These are phyloP conservation scores for Capronia epimyces DNA, from an alignment of 2,329 filamentous ascomycete genomes.

Conservation along the genomic window DNA sequence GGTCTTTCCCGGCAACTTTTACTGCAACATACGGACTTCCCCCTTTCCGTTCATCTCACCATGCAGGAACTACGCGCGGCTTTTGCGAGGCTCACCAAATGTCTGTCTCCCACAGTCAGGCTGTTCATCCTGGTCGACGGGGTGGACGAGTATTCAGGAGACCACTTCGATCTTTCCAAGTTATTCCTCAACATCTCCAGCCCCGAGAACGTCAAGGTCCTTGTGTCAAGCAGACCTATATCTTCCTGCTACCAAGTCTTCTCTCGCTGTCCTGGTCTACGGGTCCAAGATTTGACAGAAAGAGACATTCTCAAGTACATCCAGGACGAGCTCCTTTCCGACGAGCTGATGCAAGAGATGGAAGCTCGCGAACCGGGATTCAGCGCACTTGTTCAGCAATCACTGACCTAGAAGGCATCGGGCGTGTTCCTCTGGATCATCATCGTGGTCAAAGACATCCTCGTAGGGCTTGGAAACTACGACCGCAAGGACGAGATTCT, in stretches of 20 bases:
- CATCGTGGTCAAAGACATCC: slow-evolving; percentile 1
- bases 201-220: not conserved
- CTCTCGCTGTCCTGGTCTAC: not conserved
- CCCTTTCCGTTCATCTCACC: not conserved
- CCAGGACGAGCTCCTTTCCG: not conserved
- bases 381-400: not conserved
- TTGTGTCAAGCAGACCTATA: slow-evolving; percentile 1
- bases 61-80: not conserved
- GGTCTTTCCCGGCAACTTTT: too few relatives aligned
- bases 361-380: not conserved
- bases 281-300: slow-evolving; percentile 7
- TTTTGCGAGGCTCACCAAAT: not conserved
- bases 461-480: slow-evolving; percentile 1
- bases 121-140: slow-evolving; percentile 14
- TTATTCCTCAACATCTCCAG: not conserved
- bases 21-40: not conserved
- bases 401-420: slow-evolving; percentile 3
- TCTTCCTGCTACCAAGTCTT: not conserved
- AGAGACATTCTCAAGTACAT: slow-evolving; percentile 5
- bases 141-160: slow-evolving; percentile 10
- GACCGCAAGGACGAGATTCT: not conserved
- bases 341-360: not conserved
- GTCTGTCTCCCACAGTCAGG: not conserved
- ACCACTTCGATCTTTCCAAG: slow-evolving; percentile 1
- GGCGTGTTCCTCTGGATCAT: slow-evolving; percentile 19